Base-by-base conservation (phyloP, 2,329 filamentous ascomycete species). In the Ambrosiella cleistominuta region DNA sequence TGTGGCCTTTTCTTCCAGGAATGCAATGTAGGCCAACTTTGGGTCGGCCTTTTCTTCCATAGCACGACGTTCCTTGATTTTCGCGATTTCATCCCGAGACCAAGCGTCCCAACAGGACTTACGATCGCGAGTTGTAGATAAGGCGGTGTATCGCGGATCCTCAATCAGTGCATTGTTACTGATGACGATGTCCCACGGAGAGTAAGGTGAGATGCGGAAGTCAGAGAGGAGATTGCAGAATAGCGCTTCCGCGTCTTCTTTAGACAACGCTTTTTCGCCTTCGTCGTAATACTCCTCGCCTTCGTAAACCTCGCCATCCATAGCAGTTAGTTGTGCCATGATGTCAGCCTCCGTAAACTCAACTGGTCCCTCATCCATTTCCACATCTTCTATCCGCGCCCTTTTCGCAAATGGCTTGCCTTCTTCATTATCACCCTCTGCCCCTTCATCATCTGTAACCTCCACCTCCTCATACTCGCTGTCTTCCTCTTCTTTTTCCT, bases 341-440 rank as follows among this genome's bases (percentile, higher is more conserved):
- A 98, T 94, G 66, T 98, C 93, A 57, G 90, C 91, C 68, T 97
- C 93, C 58, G 86, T 87, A 65, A 95, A 95, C 65, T 96, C 91
- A 7, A 93, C 71, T 0, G 79, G 75, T 50, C 69, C 51, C 35
- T 53, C 51, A 11, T 53, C 35, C 35, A 36, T 27, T 71, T 70
- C 19, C 12, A 11, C 37, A 8, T 64, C 73, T 47, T 72, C 75
- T 63, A 60, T 79, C 75, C 68, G 75, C 72, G 64, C 78, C 74
- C 62, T 89, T 82, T 72, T 95, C 78, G 50, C 87, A 74, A 66
- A 61, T 17, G 69, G 70, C 27, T 66, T 70, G 60, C 77, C 75
- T 49, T 76, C 74, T 63, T 81, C 78, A 63, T 72, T 72, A 52
- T 73, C 76, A 36, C 87, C 82, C 54, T 70, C 68, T 1, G 87